phyloP scores from a whole-genome alignment of 2,329 filamentous ascomycete species.

The Scolecobasidium constrictum region DNA sequence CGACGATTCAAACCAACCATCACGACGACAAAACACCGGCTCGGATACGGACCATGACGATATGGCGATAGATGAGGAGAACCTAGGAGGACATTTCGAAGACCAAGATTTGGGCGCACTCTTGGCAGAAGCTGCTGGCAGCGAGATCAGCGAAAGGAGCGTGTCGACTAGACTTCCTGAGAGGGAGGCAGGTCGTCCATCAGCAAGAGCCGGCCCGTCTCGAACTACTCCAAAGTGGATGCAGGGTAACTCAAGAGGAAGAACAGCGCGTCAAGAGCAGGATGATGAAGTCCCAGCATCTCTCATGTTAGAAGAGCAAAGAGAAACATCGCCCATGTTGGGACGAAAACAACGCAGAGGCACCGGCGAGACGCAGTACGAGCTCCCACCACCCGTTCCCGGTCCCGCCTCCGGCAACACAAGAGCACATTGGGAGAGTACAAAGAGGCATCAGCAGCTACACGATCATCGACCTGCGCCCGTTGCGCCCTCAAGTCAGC shows the following conservation, averaged over 20 bases:
- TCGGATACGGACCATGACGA: constrained; percentile 36
- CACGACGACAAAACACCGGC: constrained; percentile 30
- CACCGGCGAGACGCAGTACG: constrained; percentile 13
- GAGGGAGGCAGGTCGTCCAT: neutral
- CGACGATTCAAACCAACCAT: constrained; percentile 25
- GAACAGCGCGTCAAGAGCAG: constrained; percentile 27
- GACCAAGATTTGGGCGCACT: constrained; percentile 47
- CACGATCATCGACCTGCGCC: constrained; percentile 19
- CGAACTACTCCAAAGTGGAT: constrained; percentile 26
- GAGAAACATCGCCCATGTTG: constrained; percentile 8
- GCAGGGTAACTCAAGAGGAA: constrained; percentile 17
- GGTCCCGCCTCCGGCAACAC: constrained; percentile 32
- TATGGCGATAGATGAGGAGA: constrained; percentile 39
- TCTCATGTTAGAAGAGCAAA: constrained; percentile 41
- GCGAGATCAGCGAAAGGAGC: constrained; percentile 35
- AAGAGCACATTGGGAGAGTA: constrained; percentile 39
- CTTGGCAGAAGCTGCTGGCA: constrained; percentile 38
- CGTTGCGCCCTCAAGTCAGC: neutral
- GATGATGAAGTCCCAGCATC: constrained; percentile 56
- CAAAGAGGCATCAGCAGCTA: constrained; percentile 33
- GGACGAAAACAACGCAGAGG: constrained; percentile 12
- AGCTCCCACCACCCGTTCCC: constrained; percentile 30
- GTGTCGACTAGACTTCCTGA: constrained; percentile 19
- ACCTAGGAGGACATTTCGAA: constrained; percentile 38
- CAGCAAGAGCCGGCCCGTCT: constrained; percentile 15